Conservation (phyloP, 768 basidiomycete species). For the Leccinum fibrillosum region DNA sequence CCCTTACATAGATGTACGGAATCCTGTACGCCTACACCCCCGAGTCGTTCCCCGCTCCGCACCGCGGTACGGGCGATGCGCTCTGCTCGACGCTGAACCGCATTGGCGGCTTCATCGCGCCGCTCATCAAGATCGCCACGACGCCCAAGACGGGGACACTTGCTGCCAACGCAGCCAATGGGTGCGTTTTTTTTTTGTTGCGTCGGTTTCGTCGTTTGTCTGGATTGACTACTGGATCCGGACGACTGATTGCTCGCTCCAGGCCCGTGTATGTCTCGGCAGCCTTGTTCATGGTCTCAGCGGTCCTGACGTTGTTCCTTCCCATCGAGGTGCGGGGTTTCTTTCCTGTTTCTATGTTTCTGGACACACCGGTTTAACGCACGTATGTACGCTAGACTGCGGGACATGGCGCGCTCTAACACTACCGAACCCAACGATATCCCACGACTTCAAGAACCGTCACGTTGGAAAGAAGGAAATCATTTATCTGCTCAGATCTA, state of each 20-base stretch:
- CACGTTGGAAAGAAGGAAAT: background rate
- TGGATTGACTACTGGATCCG: background rate
- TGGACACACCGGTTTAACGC: background rate
- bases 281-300: conserved; percentile 41
- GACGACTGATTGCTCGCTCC: background rate
- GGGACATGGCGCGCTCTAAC: conserved; percentile 21
- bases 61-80: conserved; percentile 55
- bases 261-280: conserved; percentile 51
- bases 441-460: background rate
- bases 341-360: background rate
- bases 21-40: conserved; percentile 57
- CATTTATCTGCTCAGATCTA: background rate
- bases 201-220: background rate
- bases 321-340: conserved; percentile 42
- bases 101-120: conserved; percentile 45
- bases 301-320: conserved; percentile 38
- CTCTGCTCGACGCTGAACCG: conserved; percentile 47
- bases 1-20: conserved; percentile 43
- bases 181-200: conserved; percentile 22
- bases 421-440: background rate
- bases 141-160: conserved; percentile 31
- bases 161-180: conserved; percentile 33
- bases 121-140: conserved; percentile 47
- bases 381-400: conserved; percentile 21
- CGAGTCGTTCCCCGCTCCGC: conserved; percentile 56